Base-by-base conservation (phyloP, 1,139 yeast species). In the Diutina rugosa region DNA sequence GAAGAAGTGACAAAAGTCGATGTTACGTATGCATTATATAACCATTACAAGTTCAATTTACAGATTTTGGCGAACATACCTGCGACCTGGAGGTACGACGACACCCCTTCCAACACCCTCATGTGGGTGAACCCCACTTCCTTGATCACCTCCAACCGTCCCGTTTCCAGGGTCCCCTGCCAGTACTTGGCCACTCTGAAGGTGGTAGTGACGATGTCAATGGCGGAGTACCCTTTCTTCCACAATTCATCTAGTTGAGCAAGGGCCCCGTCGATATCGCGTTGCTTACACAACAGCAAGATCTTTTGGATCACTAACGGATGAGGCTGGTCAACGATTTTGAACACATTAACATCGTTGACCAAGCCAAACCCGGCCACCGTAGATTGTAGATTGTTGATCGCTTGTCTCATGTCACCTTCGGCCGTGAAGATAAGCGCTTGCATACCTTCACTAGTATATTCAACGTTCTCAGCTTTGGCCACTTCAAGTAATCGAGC, bases 371-470 rank as follows among this genome's bases (percentile, higher is more conserved):
- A 91, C 1, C 99, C 99, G 1, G 97, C 90, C 35, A 85, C 95
- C 0, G 98, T 90, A 67, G 96, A 85, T 67, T 93, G 99, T 58
- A 93, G 69, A 68, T 93, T 93, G 66, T 95, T 95, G 56, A 95
- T 81, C 0, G 99, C 99, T 69, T 93, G 99, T 70, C 99, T 81
- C 99, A 95, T 93, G 67, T 93, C 99, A 58, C 99, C 99, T 68
- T 93, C 99, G 0, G 97, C 95, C 0, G 97, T 87, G 72, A 93
- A 93, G n/a, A 95, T 82, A 59, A 93, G 77, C 0, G 99, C 99
- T 63, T 90, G 91, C 48, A 93, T 72, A 0, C 99, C 99, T 68
- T 90, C 97, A 59, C 90, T 88, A 46, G 93, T 82, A 68, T 82
- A 89, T 65, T 90, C 75, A 16, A 91, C 89, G 46, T 82, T 70